These are phyloP conservation scores for Phytophthora citricola DNA, from an alignment of 352 stramenopile genomes.

Conservation along the genomic window DNA sequence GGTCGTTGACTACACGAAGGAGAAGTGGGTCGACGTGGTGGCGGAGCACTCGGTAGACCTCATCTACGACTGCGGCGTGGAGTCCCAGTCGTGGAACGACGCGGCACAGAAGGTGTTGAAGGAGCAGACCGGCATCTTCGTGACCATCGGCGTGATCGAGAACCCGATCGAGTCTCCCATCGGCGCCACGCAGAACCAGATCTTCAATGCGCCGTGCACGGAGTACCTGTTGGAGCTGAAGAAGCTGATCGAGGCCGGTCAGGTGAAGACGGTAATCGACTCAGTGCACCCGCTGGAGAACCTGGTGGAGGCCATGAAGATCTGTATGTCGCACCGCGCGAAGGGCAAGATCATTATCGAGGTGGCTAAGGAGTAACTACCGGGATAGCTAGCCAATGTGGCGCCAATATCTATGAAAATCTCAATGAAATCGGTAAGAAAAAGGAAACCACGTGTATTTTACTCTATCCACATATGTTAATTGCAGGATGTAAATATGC, in stretches of 20 bases:
- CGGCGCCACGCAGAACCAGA: conserved; percentile 41
- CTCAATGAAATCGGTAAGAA: too few relatives aligned
- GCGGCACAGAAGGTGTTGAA: conserved; percentile 47
- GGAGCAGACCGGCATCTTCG: conserved; percentile 41
- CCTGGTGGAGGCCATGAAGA: conserved; percentile 53
- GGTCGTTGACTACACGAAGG: conserved; percentile 47
- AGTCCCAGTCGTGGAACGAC: conserved; percentile 39
- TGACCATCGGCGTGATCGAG: conserved; percentile 42
- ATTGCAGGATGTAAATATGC: conserved; percentile 2
- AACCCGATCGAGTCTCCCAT: conserved; percentile 65
- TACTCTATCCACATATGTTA: not conserved
- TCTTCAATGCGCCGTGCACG: conserved; percentile 12
- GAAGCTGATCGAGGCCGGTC: conserved; percentile 36
- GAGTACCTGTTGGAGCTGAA: conserved; percentile 41
- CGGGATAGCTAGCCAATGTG: not conserved
- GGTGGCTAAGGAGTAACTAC: conserved; percentile 36
- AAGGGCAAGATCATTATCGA: conserved; percentile 77
- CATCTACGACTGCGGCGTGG: conserved; percentile 36
- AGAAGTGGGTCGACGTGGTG: conserved; percentile 52
- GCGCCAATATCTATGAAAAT: too few relatives aligned
- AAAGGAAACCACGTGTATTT: too few relatives aligned
- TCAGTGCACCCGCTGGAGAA: conserved; percentile 62
- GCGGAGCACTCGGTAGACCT: conserved; percentile 39
- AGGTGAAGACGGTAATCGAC: conserved; percentile 54
- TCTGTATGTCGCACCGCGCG: conserved; percentile 57